phyloP scores from a whole-genome alignment of 139 green algal species.

The Nannochloris sp. region DNA sequence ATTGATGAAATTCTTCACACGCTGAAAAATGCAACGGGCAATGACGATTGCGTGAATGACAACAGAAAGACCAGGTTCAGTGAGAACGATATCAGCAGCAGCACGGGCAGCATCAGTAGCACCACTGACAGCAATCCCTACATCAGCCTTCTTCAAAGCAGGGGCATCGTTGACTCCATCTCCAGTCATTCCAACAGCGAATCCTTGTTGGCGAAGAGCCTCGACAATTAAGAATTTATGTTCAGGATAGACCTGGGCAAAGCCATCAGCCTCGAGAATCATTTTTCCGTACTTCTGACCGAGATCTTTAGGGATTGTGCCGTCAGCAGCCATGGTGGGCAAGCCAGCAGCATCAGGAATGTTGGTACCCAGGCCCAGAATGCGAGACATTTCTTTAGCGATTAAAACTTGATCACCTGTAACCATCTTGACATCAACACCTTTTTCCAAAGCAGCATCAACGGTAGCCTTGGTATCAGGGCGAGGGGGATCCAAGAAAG shows the following conservation, averaged over 20 bases:
- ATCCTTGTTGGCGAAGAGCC: slow-evolving; percentile 52
- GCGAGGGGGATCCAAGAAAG: slow-evolving; percentile 81
- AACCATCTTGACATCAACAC: slow-evolving; percentile 89
- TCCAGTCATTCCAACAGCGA: slow-evolving; percentile 78
- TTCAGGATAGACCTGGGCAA: slow-evolving; percentile 66
- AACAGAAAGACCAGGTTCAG: slow-evolving; percentile 60
- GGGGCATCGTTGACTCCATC: slow-evolving; percentile 90
- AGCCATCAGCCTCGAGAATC: slow-evolving; percentile 73
- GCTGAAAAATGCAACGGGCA: slow-evolving; percentile 68
- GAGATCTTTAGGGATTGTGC: slow-evolving; percentile 65
- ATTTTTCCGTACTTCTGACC: slow-evolving; percentile 55
- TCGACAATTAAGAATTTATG: slow-evolving; percentile 83
- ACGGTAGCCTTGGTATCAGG: slow-evolving; percentile 78
- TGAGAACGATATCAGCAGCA: slow-evolving; percentile 87
- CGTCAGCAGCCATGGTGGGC: slow-evolving; percentile 49
- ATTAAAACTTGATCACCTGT: slow-evolving; percentile 80
- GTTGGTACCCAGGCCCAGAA: slow-evolving; percentile 73
- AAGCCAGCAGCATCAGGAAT: slow-evolving; percentile 55
- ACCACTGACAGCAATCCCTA: slow-evolving; percentile 76
- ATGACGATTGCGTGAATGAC: slow-evolving; percentile 73
- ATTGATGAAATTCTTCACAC: slow-evolving; percentile 79
- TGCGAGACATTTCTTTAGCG: slow-evolving; percentile 74
- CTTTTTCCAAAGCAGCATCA: slow-evolving; percentile 56
- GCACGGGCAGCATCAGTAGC: slow-evolving; percentile 78
- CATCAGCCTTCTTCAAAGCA: slow-evolving; percentile 74